Evolutionary conservation across 2,329 filamentous ascomycete genomes (phyloP).

Genomic region (Xylariales sp.): DNA sequence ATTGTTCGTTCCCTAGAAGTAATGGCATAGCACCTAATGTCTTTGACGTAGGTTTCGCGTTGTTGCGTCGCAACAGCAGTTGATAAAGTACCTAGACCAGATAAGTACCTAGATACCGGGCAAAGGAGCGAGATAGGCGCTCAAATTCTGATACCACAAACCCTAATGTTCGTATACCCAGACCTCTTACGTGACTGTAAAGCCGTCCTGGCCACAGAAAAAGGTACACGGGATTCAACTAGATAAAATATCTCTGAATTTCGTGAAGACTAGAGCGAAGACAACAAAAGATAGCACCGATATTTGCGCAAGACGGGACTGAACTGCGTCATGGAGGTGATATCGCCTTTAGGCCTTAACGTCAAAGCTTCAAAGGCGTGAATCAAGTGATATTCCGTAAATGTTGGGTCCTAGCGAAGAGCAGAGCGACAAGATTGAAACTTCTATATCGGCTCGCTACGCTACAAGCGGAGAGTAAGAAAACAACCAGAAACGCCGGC

Average conservation of each 20-base stretch:
- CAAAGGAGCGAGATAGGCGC: no score
- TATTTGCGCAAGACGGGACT: not conserved
- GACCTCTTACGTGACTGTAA: not conserved
- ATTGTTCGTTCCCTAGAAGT: no score
- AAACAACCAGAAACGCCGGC: conserved; percentile 35
- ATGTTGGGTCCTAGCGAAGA: conserved; percentile 6
- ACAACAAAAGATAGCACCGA: not conserved
- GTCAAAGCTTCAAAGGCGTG: not conserved
- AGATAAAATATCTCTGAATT: not conserved
- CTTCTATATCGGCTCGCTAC: conserved; percentile 25
- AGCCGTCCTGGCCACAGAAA: not conserved
- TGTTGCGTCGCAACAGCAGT: no score
- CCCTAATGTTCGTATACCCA: conserved; percentile 79
- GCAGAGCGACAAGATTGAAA: conserved; percentile 19
- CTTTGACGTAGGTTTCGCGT: no score
- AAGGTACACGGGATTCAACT: not conserved
- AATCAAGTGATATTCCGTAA: not conserved
- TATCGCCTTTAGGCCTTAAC: not conserved
- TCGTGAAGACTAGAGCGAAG: conserved; percentile 9
- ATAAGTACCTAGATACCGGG: no score
- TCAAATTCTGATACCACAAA: conserved; percentile 58
- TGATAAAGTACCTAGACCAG: no score
- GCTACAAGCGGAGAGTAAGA: conserved; percentile 8
- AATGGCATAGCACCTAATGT: no score
- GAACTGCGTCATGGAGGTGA: not conserved